Evolutionary conservation across 345 rosid genomes (phyloP), one percentile per base, ranked within the genome.

Genomic region (Geranium brycei): DNA sequence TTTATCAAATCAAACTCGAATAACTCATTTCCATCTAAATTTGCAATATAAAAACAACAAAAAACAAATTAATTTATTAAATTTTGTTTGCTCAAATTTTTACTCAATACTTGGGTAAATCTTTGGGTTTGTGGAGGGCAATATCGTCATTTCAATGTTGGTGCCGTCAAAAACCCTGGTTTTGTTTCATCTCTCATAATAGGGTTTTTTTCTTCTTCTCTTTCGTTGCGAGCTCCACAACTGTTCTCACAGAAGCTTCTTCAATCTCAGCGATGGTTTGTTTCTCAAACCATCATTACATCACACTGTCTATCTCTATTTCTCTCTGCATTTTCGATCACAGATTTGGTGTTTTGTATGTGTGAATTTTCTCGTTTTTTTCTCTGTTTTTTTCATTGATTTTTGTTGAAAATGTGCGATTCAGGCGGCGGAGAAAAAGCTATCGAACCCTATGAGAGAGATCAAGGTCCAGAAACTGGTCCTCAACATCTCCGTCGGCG

Each of bases 391-490:
- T 3, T 8, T 8, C 15, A 6, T 8, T 8, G 53, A 13, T 8
- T 47, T 47, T 47, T 47, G 53, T 47, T n/a, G 59, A 57, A 57
- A 16, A 17, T 57, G 59, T n/a, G 19, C 19, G 59, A 18, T 6
- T 23, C 65, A 72, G 80, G 77, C 75, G 47, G 70, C 80, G 11
- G 80, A 77, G 72, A 77, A 65, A 75, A 77, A 77, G 76, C 69
- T 77, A 6, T 59, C 75, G 1, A 77, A 77, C 60, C 80, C 80
- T 0, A 77, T 77, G 80, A 69, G 80, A 56, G 80, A 77, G 17
- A 77, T 77, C 28, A 77, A 77, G 64, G 80, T 77, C n/a, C 80
- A 77, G 67, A 77, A 77, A 32, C 62, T 77, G 10, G 80, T 77
- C 31, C 80, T 77, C 41, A 77, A 77, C 64, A 77, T 77, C 67